Evolutionary conservation across 306 rosid genomes (phyloP).

Genomic region (Elaeagnus macrophylla): DNA sequence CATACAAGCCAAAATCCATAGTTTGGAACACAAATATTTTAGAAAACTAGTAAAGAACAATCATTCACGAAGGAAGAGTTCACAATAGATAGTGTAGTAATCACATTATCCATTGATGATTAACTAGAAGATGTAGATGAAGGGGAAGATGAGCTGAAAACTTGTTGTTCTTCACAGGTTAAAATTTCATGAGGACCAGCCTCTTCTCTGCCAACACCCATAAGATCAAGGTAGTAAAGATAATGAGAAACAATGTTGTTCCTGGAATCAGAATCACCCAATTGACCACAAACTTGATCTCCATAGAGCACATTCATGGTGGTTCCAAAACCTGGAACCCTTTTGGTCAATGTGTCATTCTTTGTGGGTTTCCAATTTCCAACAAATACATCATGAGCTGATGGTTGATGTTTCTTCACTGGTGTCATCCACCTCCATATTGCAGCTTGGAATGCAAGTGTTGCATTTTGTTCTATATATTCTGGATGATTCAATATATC

Average conservation of each 20-base stretch:
- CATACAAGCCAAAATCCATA: no score
- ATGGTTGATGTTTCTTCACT: constrained; percentile 58
- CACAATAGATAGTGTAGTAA: no score
- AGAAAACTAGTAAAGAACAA: no score
- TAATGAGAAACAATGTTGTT: constrained; percentile 66
- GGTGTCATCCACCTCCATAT: constrained; percentile 95
- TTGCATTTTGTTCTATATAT: constrained; percentile 82
- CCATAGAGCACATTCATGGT: constrained; percentile 86
- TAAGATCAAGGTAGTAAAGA: constrained; percentile 62
- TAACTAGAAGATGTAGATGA: constrained; percentile 29
- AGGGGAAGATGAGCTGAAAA: constrained; percentile 49
- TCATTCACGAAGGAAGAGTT: no score
- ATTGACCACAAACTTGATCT: constrained; percentile 51
- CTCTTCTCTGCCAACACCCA: constrained; percentile 64
- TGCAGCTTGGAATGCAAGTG: constrained; percentile 92
- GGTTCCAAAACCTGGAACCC: constrained; percentile 78
- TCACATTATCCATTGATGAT: no score
- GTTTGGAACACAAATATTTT: no score
- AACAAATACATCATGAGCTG: constrained; percentile 79
- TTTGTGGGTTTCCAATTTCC: constrained; percentile 91
- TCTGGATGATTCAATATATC: constrained; percentile 81
- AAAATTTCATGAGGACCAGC: constrained; percentile 66
- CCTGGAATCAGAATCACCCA: constrained; percentile 65
- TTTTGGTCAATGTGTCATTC: constrained; percentile 66
- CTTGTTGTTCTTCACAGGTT: constrained; percentile 51